Base-by-base conservation (phyloP, 352 stramenopile species). In the Albugo laibachii region DNA sequence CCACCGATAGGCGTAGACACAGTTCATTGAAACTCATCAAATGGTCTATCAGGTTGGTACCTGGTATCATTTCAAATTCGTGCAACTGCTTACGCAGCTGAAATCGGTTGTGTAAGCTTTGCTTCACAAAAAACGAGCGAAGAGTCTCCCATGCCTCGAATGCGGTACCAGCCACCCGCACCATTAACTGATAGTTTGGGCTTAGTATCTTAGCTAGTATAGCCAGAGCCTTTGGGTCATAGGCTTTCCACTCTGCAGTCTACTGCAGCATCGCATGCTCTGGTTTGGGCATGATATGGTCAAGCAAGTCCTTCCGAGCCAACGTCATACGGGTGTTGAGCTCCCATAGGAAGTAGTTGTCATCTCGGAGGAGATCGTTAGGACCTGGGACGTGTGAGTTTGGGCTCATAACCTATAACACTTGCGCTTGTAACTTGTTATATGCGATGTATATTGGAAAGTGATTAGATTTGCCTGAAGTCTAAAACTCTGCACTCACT, bases 1-100 rank as follows among this genome's bases (percentile, higher is more conserved):
- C 50, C 13, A 42, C 52, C 4, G 12, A 47, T 1, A 62, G 15
- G 1, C 40, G 13, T 14, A 58, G 31, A 15, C 52, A 59, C 21
- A 62, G 42, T 18, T 62, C 48, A 10, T 62, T 36, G 13, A 62
- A 58, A 13, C 13, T n/a, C 18, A 62, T 39, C 3, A 62, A 13
- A 27, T 56, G 48, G 12, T 59, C 34, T 34, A 62, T 59, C 16
- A 55, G 34, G 15, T 57, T 16, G 13, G 24, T 43, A 24, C 38
- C 38, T 10, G 16, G 3, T 8, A 10, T 3, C 38, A 43, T 19
- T 8, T 10, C 38, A 43, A 62, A 62, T 5, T 57, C 56, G 6
- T 59, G 38, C 0, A 59, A 36, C 35, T 62, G 16, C 16, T 54
- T 54, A 4, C 56, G 36, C n/a, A 62, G 39, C 40, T 62, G 56